Base-by-base conservation (phyloP, 768 basidiomycete species). In the Podaxis mareebaensis region DNA sequence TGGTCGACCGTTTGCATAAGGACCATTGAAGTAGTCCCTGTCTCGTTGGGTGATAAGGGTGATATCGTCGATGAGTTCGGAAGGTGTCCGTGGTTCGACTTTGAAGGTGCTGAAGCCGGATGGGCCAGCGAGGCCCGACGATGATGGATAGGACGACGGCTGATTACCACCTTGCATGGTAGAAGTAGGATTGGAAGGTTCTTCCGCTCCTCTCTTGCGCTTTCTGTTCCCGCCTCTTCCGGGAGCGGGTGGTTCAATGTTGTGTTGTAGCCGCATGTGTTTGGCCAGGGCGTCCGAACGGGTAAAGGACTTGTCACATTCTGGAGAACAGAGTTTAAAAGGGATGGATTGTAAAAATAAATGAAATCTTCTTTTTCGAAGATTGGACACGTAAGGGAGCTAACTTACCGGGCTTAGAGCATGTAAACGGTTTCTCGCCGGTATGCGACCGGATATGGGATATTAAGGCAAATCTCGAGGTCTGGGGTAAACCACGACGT, bases 241-340 rank as follows among this genome's bases (percentile, higher is more conserved):
- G 0, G 92, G 89, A 1, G 85, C 80, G 0, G 92, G 90, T 0
- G 90, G 88, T 1, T 81, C 81, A 71, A 91, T 87, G 68, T 90
- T 88, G 76, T 95, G 92, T 70, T 95, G 92, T 36, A 92, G 85
- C 26, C 93, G 89, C 85, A 95, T 90, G 74, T 97, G 95, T 71
- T 96, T 96, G 22, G 89, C 89, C 20, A 96, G 85, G 8, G 95
- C 94, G 75, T 97, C 95, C 1, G 94, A 94, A 48, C 95, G 93
- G 8, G 95, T 95, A 75, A 98, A 98, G 0, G 92, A 90, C 69
- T 94, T 95, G 79, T 93, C 93, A 72, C 96, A 98, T 78, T 95
- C 95, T 96, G 60, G 15, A 57, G 39, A 64, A 38, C 52, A 8
- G 58, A 60, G 65, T 58, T 48, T 63, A 62, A 61, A 65, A 61